Conservation (phyloP, 345 rosid genomes). For the Eucalyptus melliodora region DNA sequence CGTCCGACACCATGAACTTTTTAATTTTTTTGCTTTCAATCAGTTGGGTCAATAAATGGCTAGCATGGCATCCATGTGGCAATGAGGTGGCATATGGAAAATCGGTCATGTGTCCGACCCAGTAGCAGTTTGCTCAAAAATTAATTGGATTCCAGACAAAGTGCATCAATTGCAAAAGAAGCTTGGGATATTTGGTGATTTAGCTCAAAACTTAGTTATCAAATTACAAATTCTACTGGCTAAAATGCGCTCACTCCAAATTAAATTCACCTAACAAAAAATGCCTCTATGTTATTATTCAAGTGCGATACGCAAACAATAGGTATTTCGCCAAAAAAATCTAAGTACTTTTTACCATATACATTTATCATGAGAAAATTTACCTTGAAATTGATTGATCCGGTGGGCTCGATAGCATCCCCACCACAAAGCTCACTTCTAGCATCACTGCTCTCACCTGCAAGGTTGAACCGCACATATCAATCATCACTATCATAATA, state of each 20-base stretch:
- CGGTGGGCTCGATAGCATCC: neutral
- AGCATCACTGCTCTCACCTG: neutral
- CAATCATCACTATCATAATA: neutral
- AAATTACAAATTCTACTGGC: neutral
- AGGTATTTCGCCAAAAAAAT: neutral
- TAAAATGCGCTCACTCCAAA: neutral
- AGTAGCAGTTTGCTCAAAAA: neutral
- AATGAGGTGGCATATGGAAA: neutral
- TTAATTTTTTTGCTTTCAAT: no score
- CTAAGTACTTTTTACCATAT: neutral
- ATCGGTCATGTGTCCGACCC: neutral
- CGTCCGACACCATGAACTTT: neutral
- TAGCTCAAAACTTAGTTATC: neutral
- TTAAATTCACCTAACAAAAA: neutral
- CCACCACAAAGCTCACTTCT: neutral
- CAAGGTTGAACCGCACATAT: neutral
- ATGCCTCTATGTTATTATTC: neutral
- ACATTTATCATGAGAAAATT: neutral
- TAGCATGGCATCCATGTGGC: neutral
- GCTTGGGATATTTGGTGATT: neutral
- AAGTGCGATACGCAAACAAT: rapidly evolving
- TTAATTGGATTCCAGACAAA: neutral
- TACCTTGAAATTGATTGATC: neutral
- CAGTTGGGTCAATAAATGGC: neutral
- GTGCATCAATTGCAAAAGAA: neutral